Conservation (phyloP, 129 eudicot species). For the Chrysanthemum seticuspe region DNA sequence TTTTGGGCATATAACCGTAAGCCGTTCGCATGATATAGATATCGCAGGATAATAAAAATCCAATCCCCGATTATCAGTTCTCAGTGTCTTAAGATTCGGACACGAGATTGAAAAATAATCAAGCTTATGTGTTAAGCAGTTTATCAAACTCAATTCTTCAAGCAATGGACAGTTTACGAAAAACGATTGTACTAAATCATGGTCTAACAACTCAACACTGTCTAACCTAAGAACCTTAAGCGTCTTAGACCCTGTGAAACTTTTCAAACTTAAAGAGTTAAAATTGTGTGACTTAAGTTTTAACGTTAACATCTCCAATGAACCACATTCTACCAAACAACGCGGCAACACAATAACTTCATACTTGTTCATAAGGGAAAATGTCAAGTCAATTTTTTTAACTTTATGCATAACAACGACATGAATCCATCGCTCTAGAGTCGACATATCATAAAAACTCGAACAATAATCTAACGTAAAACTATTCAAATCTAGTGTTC, state of each 20-base stretch:
- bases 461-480: too few relatives aligned
- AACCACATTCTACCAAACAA: constrained; percentile 7
- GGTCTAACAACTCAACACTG: neutral
- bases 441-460: too few relatives aligned
- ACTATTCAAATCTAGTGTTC: too few relatives aligned
- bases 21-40: neutral
- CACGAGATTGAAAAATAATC: constrained; percentile 7
- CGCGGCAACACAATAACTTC: neutral
- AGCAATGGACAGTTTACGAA: constrained; percentile 4
- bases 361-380: neutral
- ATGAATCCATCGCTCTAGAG: too few relatives aligned
- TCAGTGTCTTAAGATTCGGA: constrained; percentile 21
- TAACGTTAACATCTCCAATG: constrained; percentile 22
- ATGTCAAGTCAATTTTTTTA: constrained; percentile 13
- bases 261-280: constrained; percentile 10
- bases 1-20: constrained; percentile 5
- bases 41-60: neutral
- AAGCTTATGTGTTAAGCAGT: neutral
- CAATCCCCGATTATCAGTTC: constrained; percentile 10
- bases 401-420: neutral
- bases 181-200: neutral
- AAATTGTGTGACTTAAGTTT: neutral
- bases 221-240: constrained; percentile 26
- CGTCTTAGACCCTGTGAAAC: neutral
- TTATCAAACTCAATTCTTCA: constrained; percentile 29